phyloP scores from a whole-genome alignment of 495 filamentous ascomycete genomes.

The Lophium mytilinum region DNA sequence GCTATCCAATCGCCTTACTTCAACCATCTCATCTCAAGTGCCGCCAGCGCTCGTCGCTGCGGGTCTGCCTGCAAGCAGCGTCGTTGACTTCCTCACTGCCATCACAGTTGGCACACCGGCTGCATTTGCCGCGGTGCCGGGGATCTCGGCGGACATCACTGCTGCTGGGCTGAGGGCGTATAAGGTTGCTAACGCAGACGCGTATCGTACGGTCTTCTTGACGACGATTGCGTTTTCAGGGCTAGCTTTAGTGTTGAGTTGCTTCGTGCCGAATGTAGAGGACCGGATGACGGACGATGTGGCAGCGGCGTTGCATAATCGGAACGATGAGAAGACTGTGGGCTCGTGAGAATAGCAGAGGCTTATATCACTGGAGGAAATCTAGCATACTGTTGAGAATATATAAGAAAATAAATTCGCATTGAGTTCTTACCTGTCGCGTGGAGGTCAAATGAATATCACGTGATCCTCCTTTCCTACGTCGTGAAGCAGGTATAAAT shows the following conservation, averaged over 20 bases:
- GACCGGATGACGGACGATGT: slow-evolving; percentile 3
- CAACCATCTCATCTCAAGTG: slow-evolving; percentile 7
- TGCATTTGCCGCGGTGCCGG: slow-evolving; percentile 14
- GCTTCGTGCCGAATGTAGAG: slow-evolving; percentile 15
- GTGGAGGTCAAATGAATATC: too few species aligned
- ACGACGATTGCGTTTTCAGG: slow-evolving; percentile 19
- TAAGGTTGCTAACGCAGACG: slow-evolving; percentile 16
- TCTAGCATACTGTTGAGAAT: too few species aligned
- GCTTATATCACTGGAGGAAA: too few species aligned
- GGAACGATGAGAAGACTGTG: too few species aligned
- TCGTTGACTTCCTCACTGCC: slow-evolving; percentile 9
- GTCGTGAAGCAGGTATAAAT: too few species aligned
- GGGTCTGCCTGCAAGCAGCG: slow-evolving; percentile 10
- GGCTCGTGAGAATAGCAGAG: slow-evolving; percentile 11
- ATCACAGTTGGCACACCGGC: slow-evolving; percentile 2
- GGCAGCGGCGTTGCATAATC: slow-evolving; percentile 4
- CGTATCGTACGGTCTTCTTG: slow-evolving; percentile 20
- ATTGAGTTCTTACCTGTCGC: too few species aligned
- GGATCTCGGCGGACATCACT: slow-evolving; percentile 10
- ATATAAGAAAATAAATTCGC: too few species aligned
- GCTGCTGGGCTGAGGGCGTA: slow-evolving; percentile 13
- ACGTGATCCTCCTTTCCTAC: too few species aligned
- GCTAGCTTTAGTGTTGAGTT: slow-evolving; percentile 14
- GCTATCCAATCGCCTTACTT: slow-evolving; percentile 11
- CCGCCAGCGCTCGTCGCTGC: slow-evolving; percentile 10